Evolutionary conservation across 805 yeast genomes (phyloP), one percentile per base, ranked within the genome.

Genomic region (Cyberlindnera meyerae): DNA sequence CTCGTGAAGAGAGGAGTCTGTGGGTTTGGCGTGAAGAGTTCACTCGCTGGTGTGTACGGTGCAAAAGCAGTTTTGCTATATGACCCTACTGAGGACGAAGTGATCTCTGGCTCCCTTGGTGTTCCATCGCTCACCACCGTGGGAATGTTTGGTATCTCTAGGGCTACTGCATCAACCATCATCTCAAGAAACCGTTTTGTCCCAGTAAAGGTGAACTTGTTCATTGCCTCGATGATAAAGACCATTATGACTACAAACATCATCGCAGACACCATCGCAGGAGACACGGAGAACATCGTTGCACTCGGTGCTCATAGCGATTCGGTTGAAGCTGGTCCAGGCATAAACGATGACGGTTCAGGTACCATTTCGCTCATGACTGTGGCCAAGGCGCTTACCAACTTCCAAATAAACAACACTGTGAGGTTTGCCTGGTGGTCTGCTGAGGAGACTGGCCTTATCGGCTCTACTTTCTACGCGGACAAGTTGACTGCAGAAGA

Each of bases 371-470:
- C 96, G 1, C 68, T 88, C 44, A 70, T 89, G 44, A 85, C 82
- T 49, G 94, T 90, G 32, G 97, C 97, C 33, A 74, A 76, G 54
- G 80, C 80, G 40, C 75, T 90, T 59, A 63, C 93, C 34, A 73
- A 82, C 28, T 90, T 73, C 71, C 74, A 75, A 51, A 75, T 86
- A 37, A 83, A 75, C 52, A 89, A 89, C 60, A 85, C 90, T 33
- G 96, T 89, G 18, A 79, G 96, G 57, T 84, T 89, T 59, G 96
- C 95, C 4, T 89, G 94, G 90, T 89, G 97, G 96, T 81, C 97
- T 27, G 97, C 96, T 36, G 97, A 89, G 64, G 97, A 89, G 62
- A 96, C 88, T 66, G 97, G 97, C 1, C 75, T 89, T 37, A 62
- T 88, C 47, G 97, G 97, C 6, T 87, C 96, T 4, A 77, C 75